A percentile compares a stretch with the other conserved stretches of the same genome.
These are phyloP conservation scores for Friedmanniomyces simplex DNA, from an alignment of 495 filamentous ascomycete species.

Conservation along the genomic window DNA sequence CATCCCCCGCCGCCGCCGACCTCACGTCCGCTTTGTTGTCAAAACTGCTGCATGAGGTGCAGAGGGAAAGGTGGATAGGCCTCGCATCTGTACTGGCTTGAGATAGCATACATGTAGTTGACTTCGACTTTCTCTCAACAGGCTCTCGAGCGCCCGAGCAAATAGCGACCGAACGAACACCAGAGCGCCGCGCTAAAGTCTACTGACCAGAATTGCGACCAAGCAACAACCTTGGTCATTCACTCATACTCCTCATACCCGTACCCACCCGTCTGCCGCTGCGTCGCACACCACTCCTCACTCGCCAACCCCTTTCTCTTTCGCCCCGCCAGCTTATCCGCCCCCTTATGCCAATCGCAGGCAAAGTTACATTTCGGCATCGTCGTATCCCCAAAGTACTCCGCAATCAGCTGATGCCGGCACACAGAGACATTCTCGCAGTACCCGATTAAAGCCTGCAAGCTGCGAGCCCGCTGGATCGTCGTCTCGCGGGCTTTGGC, in stretches of 20 bases:
- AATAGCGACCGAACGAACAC: too few species aligned
- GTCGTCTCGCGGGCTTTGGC: constrained; percentile 1
- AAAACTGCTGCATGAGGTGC: too few species aligned
- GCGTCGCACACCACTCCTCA: constrained; percentile 67
- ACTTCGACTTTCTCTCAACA: too few species aligned
- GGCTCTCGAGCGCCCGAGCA: too few species aligned
- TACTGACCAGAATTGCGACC: too few species aligned
- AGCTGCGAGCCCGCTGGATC: constrained; percentile 24
- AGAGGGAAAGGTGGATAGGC: too few species aligned
- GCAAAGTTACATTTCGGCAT: constrained; percentile 64
- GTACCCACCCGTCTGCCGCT: constrained; percentile 47
- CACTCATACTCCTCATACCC: constrained; percentile 13
- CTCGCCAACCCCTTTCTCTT: constrained; percentile 53
- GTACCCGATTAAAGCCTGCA: constrained; percentile 54
- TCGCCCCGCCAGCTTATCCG: constrained; percentile 46
- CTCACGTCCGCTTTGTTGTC: too few species aligned
- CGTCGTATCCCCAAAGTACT: constrained; percentile 64
- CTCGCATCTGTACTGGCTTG: too few species aligned
- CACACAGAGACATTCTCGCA: constrained; percentile 67
- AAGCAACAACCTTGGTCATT: not conserved
- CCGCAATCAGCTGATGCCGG: constrained; percentile 64
- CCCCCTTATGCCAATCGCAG: constrained; percentile 84
- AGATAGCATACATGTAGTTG: too few species aligned
- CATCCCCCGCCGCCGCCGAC: too few species aligned
- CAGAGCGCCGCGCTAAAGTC: too few species aligned